These are phyloP conservation scores for Annulohypoxylon stygium DNA, from an alignment of 495 filamentous ascomycete genomes.

Conservation along the genomic window DNA sequence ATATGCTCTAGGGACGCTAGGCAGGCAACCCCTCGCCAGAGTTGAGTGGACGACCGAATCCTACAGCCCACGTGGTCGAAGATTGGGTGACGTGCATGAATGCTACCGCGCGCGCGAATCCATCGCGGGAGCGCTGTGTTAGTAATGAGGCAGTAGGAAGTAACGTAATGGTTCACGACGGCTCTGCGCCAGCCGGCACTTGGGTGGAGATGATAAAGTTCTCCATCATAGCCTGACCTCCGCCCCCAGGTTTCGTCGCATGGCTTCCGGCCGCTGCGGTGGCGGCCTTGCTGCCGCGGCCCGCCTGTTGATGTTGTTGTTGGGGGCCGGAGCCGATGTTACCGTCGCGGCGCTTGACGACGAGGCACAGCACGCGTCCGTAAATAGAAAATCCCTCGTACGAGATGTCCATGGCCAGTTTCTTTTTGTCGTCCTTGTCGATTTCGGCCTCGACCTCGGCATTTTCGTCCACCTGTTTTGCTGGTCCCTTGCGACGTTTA, in stretches of 20 bases:
- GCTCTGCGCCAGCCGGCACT: constrained; percentile 59
- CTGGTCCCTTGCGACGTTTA: constrained; percentile 63
- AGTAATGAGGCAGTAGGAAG: background rate
- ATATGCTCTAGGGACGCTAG: background rate
- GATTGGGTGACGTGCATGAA: constrained; percentile 47
- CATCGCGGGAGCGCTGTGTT: constrained; percentile 11
- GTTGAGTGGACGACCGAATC: constrained; percentile 33
- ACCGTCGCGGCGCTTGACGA: constrained; percentile 74
- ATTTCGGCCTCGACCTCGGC: constrained; percentile 49
- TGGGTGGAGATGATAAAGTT: constrained; percentile 89
- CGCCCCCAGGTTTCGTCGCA: constrained; percentile 51
- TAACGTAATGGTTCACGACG: constrained; percentile 33
- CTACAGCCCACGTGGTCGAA: constrained; percentile 44
- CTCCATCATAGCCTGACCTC: constrained; percentile 87
- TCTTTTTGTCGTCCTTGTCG: constrained; percentile 84
- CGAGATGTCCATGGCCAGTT: constrained; percentile 81
- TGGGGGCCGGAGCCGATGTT: constrained; percentile 46
- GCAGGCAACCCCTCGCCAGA: constrained; percentile 5
- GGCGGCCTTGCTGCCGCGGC: constrained; percentile 43
- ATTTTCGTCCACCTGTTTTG: constrained; percentile 49
- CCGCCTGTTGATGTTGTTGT: constrained; percentile 29
- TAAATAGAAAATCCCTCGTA: constrained; percentile 98
- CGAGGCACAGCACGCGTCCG: constrained; percentile 88
- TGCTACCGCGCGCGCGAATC: constrained; percentile 38
- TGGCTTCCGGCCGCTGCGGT: constrained; percentile 46